These are phyloP conservation scores for Malassezia sp. DNA, from an alignment of 1,284 basidiomycete species.

Conservation along the genomic window DNA sequence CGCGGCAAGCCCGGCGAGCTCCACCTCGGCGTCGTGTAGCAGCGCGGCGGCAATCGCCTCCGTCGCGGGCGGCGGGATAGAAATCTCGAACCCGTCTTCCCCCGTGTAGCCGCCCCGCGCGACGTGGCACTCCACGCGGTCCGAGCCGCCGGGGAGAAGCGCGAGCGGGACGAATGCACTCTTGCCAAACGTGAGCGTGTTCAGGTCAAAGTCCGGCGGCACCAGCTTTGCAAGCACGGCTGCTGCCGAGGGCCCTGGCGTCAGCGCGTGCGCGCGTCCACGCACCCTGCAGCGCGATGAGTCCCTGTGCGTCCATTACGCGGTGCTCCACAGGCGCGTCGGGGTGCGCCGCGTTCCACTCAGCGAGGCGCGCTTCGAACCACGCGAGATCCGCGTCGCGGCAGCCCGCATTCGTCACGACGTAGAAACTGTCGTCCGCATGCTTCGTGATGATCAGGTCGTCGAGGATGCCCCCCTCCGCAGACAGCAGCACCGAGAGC, in stretches of 20 bases:
- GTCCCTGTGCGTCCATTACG: slow-evolving; percentile 70
- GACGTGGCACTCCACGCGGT: slow-evolving; percentile 57
- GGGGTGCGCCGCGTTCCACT: slow-evolving; percentile 21
- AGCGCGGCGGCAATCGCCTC: slow-evolving; percentile 63
- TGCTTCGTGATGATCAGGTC: slow-evolving; percentile 56
- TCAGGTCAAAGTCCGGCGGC: slow-evolving; percentile 56
- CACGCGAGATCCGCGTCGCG: slow-evolving; percentile 68
- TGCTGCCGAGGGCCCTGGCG: slow-evolving; percentile 73
- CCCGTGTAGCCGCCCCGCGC: slow-evolving; percentile 97
- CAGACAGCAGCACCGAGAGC: slow-evolving; percentile 75
- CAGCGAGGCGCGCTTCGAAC: slow-evolving; percentile 58
- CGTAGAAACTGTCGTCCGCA: slow-evolving; percentile 60
- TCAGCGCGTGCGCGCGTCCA: no score
- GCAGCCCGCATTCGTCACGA: slow-evolving; percentile 90
- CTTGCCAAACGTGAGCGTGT: slow-evolving; percentile 40
- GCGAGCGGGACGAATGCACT: slow-evolving; percentile 47
- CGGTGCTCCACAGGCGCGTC: slow-evolving; percentile 64
- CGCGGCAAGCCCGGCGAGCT: slow-evolving; percentile 80
- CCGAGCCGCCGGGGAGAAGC: slow-evolving; percentile 51
- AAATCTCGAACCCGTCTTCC: slow-evolving; percentile 97
- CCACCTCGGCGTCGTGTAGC: slow-evolving; percentile 55
- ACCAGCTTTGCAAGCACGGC: slow-evolving; percentile 58
- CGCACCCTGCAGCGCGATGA: slow-evolving; percentile 84
- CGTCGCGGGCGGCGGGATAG: slow-evolving; percentile 68
- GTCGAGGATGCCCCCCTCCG: slow-evolving; percentile 84